Base-by-base conservation (phyloP, 257 asterid species). In the Schizonepeta tenuifolia region DNA sequence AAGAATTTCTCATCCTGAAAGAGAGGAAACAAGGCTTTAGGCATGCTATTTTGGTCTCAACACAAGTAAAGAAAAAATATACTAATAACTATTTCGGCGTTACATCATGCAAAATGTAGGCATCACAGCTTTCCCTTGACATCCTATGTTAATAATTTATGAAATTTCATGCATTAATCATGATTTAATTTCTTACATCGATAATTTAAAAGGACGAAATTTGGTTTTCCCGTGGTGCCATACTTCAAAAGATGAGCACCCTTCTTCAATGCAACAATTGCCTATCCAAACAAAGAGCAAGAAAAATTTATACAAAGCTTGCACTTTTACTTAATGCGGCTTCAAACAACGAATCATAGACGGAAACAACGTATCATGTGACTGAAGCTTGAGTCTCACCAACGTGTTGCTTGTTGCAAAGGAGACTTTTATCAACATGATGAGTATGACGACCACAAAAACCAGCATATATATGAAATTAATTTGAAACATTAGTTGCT, bases 191-290 rank as follows among this genome's bases (percentile, higher is more conserved):
- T 20, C 28, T 63, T 54, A 73, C 78, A 73, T 64, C 18, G 78
- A 73, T 55, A 73, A 54, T 62, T 61, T 73, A 55, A 73, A 73
- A 64, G 59, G 78, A 57, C 77, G 56, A 31, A 73, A 64, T 73
- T 73, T 0, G 60, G 78, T 41, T 54, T 73, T 13, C 72, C 78
- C 47, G 50, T 64, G 1, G 8, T 57, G 12, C 72, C 59, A 65
- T 73, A 65, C 72, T 64, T 73, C 50, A 73, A 64, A 4, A 73
- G 72, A 55, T 73, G 78, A 28, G 78, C 72, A 4, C 78, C 78
- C 58, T 73, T 73, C 72, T 73, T 73, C 15, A 73, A 54, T 21
- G 78, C 72, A 65, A 73, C 78, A 14, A 73, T 65, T 12, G 78
- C 78, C 78, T 73, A 56, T 49, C 35, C 57, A 72, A 5, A 7